These are phyloP conservation scores for Fraxinus angustifolia DNA, from an alignment of 305 asterid species.

Conservation along the genomic window DNA sequence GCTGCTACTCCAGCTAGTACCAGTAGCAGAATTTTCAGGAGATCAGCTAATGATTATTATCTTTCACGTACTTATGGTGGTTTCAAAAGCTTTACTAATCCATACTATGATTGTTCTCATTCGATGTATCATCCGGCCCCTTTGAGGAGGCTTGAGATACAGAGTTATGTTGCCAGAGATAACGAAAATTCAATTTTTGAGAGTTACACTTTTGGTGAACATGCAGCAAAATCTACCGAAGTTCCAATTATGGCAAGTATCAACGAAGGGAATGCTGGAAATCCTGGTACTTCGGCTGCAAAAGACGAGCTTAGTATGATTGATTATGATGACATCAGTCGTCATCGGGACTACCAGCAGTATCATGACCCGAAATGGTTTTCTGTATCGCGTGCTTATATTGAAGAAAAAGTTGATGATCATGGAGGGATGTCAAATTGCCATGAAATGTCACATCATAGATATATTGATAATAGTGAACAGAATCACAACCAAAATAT, in stretches of 20 bases:
- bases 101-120: constrained; percentile 28
- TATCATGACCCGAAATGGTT: constrained; percentile 46
- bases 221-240: constrained; percentile 12
- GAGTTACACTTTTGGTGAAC: constrained; percentile 22
- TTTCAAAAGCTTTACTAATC: constrained; percentile 27
- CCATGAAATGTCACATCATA: neutral
- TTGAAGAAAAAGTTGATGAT: constrained; percentile 15
- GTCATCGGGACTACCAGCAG: constrained; percentile 24
- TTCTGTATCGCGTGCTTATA: constrained; percentile 49
- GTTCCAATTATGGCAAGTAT: constrained; percentile 22
- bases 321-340: constrained; percentile 40
- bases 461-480: constrained; percentile 14
- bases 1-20: constrained; percentile 31
- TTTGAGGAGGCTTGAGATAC: constrained; percentile 55
- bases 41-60: constrained; percentile 67
- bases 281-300: constrained; percentile 28
- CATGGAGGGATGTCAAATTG: constrained; percentile 5
- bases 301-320: constrained; percentile 30
- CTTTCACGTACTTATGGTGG: constrained; percentile 37
- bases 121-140: constrained; percentile 36
- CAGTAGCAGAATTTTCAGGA: constrained; percentile 44
- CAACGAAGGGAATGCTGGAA: constrained; percentile 27
- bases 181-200: constrained; percentile 22
- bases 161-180: constrained; percentile 47
- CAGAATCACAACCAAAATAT: constrained; percentile 13